Percentiles rank a stretch among this genome's conserved stretches.
Evolutionary conservation across 2,329 filamentous ascomycete species (phyloP).

Genomic region (Lachnum nothofagi): DNA sequence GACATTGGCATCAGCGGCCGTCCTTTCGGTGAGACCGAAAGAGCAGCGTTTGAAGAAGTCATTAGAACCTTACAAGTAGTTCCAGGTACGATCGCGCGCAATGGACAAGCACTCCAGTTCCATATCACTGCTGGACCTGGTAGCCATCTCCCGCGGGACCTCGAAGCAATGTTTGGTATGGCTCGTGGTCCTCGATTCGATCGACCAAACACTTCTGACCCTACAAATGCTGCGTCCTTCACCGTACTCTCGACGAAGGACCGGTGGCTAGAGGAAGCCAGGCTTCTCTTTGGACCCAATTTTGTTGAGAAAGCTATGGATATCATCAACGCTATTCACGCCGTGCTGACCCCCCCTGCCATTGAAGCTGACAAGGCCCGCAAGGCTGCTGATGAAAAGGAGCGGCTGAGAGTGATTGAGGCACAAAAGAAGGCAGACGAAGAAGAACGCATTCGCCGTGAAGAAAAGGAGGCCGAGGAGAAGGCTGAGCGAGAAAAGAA

Average conservation of each 20-base stretch:
- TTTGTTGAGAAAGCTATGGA: conserved; percentile 65
- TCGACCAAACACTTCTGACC: conserved; percentile 28
- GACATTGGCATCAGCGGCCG: conserved; percentile 31
- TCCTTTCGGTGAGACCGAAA: conserved; percentile 29
- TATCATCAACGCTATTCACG: conserved; percentile 64
- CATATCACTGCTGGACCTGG: conserved; percentile 50
- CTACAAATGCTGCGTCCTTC: conserved; percentile 46
- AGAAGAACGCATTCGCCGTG: conserved; percentile 57
- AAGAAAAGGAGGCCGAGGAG: conserved; percentile 69
- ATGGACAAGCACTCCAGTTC: conserved; percentile 53
- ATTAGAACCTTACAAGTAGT: conserved; percentile 31
- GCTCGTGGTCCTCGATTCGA: conserved; percentile 22
- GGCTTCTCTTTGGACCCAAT: conserved; percentile 70
- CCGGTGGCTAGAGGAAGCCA: conserved; percentile 86
- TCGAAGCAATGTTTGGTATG: conserved; percentile 40
- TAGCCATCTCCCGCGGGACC: conserved; percentile 47
- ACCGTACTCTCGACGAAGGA: conserved; percentile 62
- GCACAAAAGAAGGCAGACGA: conserved; percentile 59
- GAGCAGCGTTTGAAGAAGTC: conserved; percentile 27
- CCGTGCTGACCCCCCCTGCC: conserved; percentile 73
- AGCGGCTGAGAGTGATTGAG: conserved; percentile 51
- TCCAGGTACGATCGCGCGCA: conserved; percentile 34
- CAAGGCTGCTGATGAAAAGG: conserved; percentile 55
- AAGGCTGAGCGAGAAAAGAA: conserved; percentile 61
- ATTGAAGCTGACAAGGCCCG: conserved; percentile 73